Conservation (phyloP, 2,329 filamentous ascomycete genomes). For the Penicillium brasilianum region DNA sequence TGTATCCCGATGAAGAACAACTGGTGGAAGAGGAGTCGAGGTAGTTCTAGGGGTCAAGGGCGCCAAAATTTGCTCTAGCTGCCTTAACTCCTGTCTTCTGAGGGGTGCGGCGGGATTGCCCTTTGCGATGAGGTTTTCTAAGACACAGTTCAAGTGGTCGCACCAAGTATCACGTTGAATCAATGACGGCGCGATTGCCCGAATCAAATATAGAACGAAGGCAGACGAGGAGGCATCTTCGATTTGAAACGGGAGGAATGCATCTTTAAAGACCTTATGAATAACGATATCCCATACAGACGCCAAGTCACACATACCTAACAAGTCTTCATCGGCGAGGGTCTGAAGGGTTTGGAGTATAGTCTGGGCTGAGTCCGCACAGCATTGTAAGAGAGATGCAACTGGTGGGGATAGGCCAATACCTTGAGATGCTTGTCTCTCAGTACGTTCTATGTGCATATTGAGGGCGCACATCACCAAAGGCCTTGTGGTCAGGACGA, state of each 20-base stretch:
- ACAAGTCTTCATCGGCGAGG: conserved; percentile 31
- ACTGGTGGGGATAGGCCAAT: conserved; percentile 32
- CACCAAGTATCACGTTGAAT: conserved; percentile 45
- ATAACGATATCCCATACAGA: not conserved
- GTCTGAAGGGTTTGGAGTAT: conserved; percentile 34
- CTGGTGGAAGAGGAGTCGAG: conserved; percentile 10
- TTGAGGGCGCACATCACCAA: conserved; percentile 36
- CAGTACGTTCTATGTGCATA: conserved; percentile 33
- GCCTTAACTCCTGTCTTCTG: conserved; percentile 45
- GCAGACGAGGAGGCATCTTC: conserved; percentile 51
- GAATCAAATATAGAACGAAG: conserved; percentile 47
- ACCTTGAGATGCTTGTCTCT: conserved; percentile 23
- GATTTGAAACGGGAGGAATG: conserved; percentile 50
- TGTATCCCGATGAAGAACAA: not conserved
- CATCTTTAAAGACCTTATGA: conserved; percentile 26
- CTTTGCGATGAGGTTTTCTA: conserved; percentile 47
- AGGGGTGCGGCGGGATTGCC: conserved; percentile 47
- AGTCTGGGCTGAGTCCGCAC: conserved; percentile 33
- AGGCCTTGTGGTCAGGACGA: conserved; percentile 34
- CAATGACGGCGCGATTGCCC: conserved; percentile 39
- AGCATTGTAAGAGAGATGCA: conserved; percentile 33
- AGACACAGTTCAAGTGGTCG: conserved; percentile 43
- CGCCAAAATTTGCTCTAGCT: conserved; percentile 45
- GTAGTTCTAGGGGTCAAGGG: conserved; percentile 39
- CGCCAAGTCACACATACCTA: conserved; percentile 18